These are phyloP conservation scores for Populus alba DNA, from an alignment of 345 rosid species.

Conservation along the genomic window DNA sequence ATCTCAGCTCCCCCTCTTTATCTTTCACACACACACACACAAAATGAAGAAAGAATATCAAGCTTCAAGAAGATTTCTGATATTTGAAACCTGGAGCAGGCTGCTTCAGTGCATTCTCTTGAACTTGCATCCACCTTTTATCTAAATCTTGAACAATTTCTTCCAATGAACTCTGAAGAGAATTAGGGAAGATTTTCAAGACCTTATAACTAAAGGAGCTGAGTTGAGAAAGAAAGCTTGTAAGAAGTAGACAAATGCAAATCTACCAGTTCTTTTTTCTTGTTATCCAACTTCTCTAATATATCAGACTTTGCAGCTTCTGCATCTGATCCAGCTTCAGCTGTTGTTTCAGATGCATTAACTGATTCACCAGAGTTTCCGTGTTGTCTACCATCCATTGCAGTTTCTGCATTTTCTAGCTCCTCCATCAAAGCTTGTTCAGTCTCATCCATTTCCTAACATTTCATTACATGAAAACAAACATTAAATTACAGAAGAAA, in stretches of 20 bases:
- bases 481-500: background rate
- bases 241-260: constrained; percentile 12
- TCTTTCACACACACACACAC: background rate
- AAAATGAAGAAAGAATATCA: background rate
- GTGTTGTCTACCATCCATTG: constrained; percentile 28
- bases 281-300: constrained; percentile 61
- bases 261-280: constrained; percentile 68
- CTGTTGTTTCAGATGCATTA: constrained; percentile 23
- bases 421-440: constrained; percentile 50
- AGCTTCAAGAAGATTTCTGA: background rate
- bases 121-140: constrained; percentile 62
- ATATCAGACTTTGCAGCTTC: constrained; percentile 46
- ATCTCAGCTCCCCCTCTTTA: background rate
- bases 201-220: background rate
- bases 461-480: constrained; percentile 1
- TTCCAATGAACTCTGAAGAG: constrained; percentile 66
- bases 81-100: constrained; percentile 70
- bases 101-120: constrained; percentile 67
- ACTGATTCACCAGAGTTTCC: constrained; percentile 31
- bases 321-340: constrained; percentile 37
- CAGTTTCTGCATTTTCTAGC: constrained; percentile 45
- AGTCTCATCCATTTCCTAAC: constrained; percentile 66
- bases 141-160: constrained; percentile 67
- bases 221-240: background rate
- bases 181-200: constrained; percentile 21